Evolutionary conservation across 768 basidiomycete species (phyloP), one percentile per base, ranked within the genome.

Genomic region (Lactifluus piperatus): DNA sequence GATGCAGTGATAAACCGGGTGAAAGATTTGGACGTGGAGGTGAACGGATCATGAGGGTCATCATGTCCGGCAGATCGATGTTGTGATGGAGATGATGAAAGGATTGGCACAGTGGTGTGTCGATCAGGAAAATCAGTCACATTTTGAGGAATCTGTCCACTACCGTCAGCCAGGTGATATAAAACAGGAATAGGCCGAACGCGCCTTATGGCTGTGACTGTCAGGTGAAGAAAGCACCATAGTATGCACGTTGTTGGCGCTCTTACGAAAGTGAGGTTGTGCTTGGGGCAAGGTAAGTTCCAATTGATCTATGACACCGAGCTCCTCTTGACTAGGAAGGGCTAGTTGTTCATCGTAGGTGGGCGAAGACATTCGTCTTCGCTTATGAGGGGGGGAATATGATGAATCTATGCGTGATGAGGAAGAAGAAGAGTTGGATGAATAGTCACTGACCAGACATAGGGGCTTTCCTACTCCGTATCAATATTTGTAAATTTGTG

Each of bases 351-450:
- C 62, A 5, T 84, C 85, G 57, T 81, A 83, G 20, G 79, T 79
- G 4, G 85, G 83, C 1, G 83, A 84, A 3, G 83, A 83, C 54
- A 84, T 74, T 30, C 85, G 76, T 65, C 78, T 79, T 26, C 81
- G 76, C 69, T 87, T 87, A 41, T 74, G 73, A 10, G 73, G 66
- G n/a, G 79, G 80, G 5, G 79, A 80, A 43, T n/a, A n/a, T n/a
- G 50, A 46, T 45, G 62, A 52, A 46, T 47, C 66, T 60, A 56
- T 61, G 41, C 54, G 48, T 4, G 41, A 32, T 60, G 24, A 60
- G 58, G 4, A 16, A 0, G 41, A n/a, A 16, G 29, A 47, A 41
- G n/a, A 29, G 9, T 3, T 22, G 10, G 4, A 20, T 37, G 39
- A 14, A 20, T 13, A 5, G 24, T 47, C 11, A 51, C 51, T n/a